A percentile compares a stretch with the other conserved stretches of the same genome.
These are phyloP conservation scores for Cotoneaster glaucophyllus DNA, from an alignment of 306 rosid genomes.

Conservation along the genomic window DNA sequence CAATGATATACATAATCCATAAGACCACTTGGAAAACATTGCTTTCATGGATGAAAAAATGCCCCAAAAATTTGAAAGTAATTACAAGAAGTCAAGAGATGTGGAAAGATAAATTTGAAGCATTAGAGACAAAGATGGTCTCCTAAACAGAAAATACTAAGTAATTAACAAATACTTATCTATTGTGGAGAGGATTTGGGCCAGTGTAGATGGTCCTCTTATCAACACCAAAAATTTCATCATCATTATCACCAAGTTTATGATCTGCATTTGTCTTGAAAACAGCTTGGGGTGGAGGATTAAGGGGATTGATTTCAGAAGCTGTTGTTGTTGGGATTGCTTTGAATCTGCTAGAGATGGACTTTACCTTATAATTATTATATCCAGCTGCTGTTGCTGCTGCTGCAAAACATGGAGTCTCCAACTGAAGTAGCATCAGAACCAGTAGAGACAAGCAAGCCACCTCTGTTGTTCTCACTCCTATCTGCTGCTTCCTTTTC, in stretches of 20 bases:
- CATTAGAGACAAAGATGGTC: constrained; percentile 2
- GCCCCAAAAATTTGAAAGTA: not conserved
- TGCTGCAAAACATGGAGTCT: constrained; percentile 35
- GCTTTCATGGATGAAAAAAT: constrained; percentile 28
- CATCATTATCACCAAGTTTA: constrained; percentile 10
- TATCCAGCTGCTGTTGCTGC: constrained; percentile 17
- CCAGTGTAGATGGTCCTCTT: constrained; percentile 85
- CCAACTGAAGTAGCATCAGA: constrained; percentile 32
- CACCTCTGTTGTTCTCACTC: constrained; percentile 19
- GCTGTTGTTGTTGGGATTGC: not conserved
- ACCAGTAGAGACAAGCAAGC: constrained; percentile 39
- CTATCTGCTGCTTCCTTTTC: constrained; percentile 34
- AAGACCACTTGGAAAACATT: constrained; percentile 21
- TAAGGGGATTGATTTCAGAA: constrained; percentile 21
- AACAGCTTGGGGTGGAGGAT: constrained; percentile 12
- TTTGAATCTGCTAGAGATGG: constrained; percentile 25
- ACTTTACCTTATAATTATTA: constrained; percentile 3
- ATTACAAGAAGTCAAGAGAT: not conserved
- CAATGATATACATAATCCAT: constrained; percentile 41
- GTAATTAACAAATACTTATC: constrained; percentile 40
- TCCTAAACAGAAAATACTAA: not conserved
- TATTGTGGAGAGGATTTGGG: constrained; percentile 90
- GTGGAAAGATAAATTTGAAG: constrained; percentile 13
- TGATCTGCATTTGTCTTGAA: constrained; percentile 17
- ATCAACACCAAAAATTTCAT: constrained; percentile 46